A percentile compares a stretch with the other conserved stretches of the same genome.
phyloP scores from a whole-genome alignment of 1,284 basidiomycete species.

The Tilletia indica region DNA sequence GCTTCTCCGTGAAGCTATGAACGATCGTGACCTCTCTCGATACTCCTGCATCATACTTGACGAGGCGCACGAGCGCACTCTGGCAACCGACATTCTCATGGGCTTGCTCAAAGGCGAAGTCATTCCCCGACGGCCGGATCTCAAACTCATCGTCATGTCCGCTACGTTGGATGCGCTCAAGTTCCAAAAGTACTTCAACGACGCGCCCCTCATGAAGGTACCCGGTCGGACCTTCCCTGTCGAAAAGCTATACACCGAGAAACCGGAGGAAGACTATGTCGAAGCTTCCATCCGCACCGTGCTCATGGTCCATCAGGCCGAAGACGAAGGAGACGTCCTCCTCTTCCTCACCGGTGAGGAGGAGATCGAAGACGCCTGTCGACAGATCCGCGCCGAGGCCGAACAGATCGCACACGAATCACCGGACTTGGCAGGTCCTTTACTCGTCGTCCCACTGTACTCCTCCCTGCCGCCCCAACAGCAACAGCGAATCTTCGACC shows the following conservation, averaged over 20 bases:
- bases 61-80: constrained; percentile 96
- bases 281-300: constrained; percentile 96
- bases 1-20: constrained; percentile 91
- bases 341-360: constrained; percentile 97
- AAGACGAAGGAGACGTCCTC: constrained; percentile 88
- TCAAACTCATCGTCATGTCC: constrained; percentile 98
- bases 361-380: constrained; percentile 94
- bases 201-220: constrained; percentile 90
- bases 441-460: constrained; percentile 87
- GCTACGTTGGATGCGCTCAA: constrained; percentile 95
- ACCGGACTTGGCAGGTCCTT: constrained; percentile 63
- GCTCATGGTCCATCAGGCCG: constrained; percentile 94
- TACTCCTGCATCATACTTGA: constrained; percentile 98
- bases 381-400: constrained; percentile 80
- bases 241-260: constrained; percentile 90
- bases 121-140: constrained; percentile 75
- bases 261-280: constrained; percentile 93
- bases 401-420: constrained; percentile 46
- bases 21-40: constrained; percentile 80
- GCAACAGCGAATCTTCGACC: constrained; percentile 92
- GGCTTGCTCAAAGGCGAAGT: constrained; percentile 72
- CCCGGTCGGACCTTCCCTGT: constrained; percentile 95
- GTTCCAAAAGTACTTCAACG: constrained; percentile 91
- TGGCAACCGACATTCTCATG: constrained; percentile 98
- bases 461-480: constrained; percentile 88